These are phyloP conservation scores for Cucumis hystrix DNA, from an alignment of 306 rosid species.

Conservation along the genomic window DNA sequence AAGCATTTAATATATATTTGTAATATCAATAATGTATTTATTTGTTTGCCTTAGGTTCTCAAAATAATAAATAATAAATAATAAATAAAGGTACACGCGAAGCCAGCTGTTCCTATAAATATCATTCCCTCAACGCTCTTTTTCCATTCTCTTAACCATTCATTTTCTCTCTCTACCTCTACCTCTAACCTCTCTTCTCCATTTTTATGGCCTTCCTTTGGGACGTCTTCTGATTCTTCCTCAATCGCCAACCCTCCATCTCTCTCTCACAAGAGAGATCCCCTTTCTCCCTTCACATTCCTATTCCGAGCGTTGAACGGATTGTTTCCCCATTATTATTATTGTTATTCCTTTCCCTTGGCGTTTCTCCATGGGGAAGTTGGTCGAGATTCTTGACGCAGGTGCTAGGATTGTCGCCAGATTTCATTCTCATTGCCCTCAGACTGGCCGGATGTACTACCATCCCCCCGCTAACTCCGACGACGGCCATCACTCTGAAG, in stretches of 20 bases:
- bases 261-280: neutral
- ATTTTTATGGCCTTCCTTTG: conserved; percentile 16
- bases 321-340: neutral
- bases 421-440: conserved; percentile 52
- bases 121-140: neutral
- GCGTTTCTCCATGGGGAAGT: conserved; percentile 25
- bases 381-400: conserved; percentile 44
- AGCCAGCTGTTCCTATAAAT: conserved; percentile 10
- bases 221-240: conserved; percentile 19
- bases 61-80: too few species aligned
- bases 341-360: neutral
- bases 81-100: neutral
- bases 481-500: neutral
- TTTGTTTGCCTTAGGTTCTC: too few species aligned
- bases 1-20: too few species aligned
- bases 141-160: neutral
- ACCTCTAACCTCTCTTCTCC: neutral
- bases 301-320: neutral
- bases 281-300: neutral
- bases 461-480: conserved; percentile 39
- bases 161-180: neutral
- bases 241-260: neutral
- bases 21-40: too few species aligned
- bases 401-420: conserved; percentile 39
- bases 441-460: conserved; percentile 54